A percentile compares a stretch with the other conserved stretches of the same genome.
Conservation (phyloP, 768 basidiomycete genomes). For the Boletus rubroflammeus region DNA sequence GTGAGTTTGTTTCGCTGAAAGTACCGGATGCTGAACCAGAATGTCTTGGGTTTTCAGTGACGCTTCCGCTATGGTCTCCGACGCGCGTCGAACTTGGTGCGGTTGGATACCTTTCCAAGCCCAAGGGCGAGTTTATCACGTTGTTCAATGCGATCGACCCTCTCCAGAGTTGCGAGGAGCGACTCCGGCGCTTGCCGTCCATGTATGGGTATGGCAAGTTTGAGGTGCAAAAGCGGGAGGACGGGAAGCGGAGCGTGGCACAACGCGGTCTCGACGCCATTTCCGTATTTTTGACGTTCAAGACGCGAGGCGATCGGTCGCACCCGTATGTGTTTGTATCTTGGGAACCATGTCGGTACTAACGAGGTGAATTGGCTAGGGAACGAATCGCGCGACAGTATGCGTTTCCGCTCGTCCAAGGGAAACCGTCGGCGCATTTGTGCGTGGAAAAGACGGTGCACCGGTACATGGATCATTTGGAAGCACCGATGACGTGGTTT, state of each 20-base stretch:
- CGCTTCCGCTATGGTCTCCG: constrained; percentile 70
- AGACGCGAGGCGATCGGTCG: constrained; percentile 31
- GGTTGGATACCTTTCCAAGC: constrained; percentile 71
- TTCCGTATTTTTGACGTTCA: constrained; percentile 48
- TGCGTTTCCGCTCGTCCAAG: constrained; percentile 56
- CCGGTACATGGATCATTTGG: constrained; percentile 58
- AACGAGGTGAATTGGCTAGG: constrained; percentile 25
- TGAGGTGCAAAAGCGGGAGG: constrained; percentile 36
- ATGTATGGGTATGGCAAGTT: constrained; percentile 65
- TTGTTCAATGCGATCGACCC: constrained; percentile 68
- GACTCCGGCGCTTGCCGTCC: constrained; percentile 49
- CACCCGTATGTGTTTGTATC: constrained; percentile 35
- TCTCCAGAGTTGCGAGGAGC: constrained; percentile 40
- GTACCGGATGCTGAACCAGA: background rate
- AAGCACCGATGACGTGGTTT: constrained; percentile 72
- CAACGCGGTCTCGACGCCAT: constrained; percentile 54
- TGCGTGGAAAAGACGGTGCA: constrained; percentile 70
- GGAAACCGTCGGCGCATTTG: constrained; percentile 64
- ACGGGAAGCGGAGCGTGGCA: constrained; percentile 57
- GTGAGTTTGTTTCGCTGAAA: constrained; percentile 39
- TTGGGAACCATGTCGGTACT: background rate
- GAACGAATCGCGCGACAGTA: constrained; percentile 49
- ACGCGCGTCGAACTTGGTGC: constrained; percentile 59
- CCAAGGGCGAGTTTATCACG: constrained; percentile 64
- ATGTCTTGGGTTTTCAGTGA: constrained; percentile 38